Evolutionary conservation across 805 yeast species (phyloP).

Genomic region (Maudiozyma barnettii): DNA sequence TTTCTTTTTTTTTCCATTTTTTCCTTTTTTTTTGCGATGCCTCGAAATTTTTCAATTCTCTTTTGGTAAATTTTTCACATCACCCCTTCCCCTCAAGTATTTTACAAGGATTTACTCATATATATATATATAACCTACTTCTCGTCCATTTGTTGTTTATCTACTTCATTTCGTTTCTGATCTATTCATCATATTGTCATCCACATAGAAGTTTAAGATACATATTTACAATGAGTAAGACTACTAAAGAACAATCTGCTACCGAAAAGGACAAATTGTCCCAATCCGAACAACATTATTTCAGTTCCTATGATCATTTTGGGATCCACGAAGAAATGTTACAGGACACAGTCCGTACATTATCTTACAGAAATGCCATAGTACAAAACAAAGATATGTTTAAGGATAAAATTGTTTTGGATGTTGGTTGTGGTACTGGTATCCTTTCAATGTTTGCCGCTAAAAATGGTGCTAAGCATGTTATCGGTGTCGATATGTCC

Average conservation of each 20-base stretch:
- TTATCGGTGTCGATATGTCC: constrained; percentile 94
- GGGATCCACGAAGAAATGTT: constrained; percentile 99
- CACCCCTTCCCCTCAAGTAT: too few species aligned
- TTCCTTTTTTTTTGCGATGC: neutral
- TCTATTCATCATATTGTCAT: too few species aligned
- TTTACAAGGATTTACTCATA: too few species aligned
- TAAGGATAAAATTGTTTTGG: constrained; percentile 88
- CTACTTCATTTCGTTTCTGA: too few species aligned
- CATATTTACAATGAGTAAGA: constrained; percentile 15
- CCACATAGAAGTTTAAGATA: too few species aligned
- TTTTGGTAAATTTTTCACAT: neutral
- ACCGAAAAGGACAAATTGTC: constrained; percentile 58
- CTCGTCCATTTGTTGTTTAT: too few species aligned
- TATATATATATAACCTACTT: too few species aligned
- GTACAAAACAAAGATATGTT: constrained; percentile 80
- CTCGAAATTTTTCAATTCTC: too few species aligned
- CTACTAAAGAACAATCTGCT: constrained; percentile 38
- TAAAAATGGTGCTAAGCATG: constrained; percentile 97
- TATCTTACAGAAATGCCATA: constrained; percentile 86
- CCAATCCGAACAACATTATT: constrained; percentile 83
- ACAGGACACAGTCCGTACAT: constrained; percentile 87
- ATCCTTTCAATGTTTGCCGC: constrained; percentile 96
- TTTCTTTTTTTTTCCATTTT: neutral
- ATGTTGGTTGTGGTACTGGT: constrained; percentile 99
- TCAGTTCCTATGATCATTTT: constrained; percentile 90